A percentile compares a stretch with the other conserved stretches of the same genome.
Evolutionary conservation across 306 rosid genomes (phyloP).

Genomic region (Sicyos edulis): DNA sequence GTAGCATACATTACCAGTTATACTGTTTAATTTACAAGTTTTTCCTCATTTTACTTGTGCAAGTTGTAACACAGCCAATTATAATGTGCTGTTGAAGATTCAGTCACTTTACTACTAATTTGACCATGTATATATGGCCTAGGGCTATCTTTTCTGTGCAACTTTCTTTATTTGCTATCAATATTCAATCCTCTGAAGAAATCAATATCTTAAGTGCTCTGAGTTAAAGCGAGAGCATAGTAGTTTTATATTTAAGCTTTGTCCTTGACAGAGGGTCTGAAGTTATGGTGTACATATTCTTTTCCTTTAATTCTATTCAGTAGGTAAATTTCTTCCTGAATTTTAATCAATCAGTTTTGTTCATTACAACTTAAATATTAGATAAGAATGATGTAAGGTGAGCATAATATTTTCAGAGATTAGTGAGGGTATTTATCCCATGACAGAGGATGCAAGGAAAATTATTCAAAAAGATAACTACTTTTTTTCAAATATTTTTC

Average conservation of each 20-base stretch:
- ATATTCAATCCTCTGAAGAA: not conserved
- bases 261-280: not conserved
- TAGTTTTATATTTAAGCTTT: not conserved
- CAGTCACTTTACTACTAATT: not conserved
- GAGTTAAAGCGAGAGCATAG: not conserved
- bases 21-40: not conserved
- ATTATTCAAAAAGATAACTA: no score
- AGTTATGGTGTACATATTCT: not conserved
- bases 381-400: not conserved
- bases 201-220: not conserved
- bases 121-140: not conserved
- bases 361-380: not conserved
- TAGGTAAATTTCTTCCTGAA: not conserved
- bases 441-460: not conserved
- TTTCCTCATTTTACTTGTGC: not conserved
- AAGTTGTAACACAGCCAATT: not conserved
- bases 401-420: not conserved
- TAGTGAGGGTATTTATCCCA: not conserved
- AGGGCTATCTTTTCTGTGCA: not conserved
- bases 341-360: not conserved
- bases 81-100: not conserved
- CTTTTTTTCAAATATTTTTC: no score
- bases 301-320: not conserved
- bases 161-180: not conserved
- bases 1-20: not conserved